These are phyloP conservation scores for Fusarium subtropicale DNA, from an alignment of 2,329 filamentous ascomycete species.

Conservation along the genomic window DNA sequence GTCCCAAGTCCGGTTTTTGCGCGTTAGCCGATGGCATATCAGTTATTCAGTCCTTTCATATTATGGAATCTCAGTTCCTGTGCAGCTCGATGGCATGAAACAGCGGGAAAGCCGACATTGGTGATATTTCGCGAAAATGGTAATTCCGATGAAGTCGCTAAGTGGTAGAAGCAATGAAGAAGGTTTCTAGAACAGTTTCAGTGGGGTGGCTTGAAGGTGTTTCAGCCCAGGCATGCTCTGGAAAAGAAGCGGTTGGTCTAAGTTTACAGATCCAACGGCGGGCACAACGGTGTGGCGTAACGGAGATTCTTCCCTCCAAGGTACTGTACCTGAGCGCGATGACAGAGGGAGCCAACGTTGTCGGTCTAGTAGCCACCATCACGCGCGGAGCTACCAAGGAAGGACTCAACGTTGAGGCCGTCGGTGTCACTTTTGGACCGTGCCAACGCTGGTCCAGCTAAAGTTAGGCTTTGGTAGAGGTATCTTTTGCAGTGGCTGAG, in stretches of 20 bases:
- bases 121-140: background rate
- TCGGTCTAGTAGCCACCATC: slow-evolving; percentile 30
- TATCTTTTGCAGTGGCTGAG: slow-evolving; percentile 36
- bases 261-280: slow-evolving; percentile 37
- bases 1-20: background rate
- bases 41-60: background rate
- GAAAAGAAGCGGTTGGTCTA: slow-evolving; percentile 39
- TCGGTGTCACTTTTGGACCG: slow-evolving; percentile 29
- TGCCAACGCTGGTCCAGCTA: slow-evolving; percentile 40
- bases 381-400: slow-evolving; percentile 37
- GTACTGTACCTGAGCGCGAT: slow-evolving; percentile 16
- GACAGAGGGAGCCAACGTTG: slow-evolving; percentile 27
- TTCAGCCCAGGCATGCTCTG: slow-evolving; percentile 40
- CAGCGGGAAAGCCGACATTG: slow-evolving; percentile 12
- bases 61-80: background rate
- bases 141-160: slow-evolving; percentile 15
- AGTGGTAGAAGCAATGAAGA: slow-evolving; percentile 36
- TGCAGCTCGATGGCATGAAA: background rate
- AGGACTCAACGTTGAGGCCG: slow-evolving; percentile 49
- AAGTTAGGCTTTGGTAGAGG: slow-evolving; percentile 26
- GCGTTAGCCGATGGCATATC: background rate
- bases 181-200: slow-evolving; percentile 46
- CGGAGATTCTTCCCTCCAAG: slow-evolving; percentile 13
- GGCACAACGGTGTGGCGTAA: slow-evolving; percentile 38
- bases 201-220: slow-evolving; percentile 41